Evolutionary conservation across 371 early-diverging fungal genomes (phyloP).

Genomic region (Rhizopus microsporus): DNA sequence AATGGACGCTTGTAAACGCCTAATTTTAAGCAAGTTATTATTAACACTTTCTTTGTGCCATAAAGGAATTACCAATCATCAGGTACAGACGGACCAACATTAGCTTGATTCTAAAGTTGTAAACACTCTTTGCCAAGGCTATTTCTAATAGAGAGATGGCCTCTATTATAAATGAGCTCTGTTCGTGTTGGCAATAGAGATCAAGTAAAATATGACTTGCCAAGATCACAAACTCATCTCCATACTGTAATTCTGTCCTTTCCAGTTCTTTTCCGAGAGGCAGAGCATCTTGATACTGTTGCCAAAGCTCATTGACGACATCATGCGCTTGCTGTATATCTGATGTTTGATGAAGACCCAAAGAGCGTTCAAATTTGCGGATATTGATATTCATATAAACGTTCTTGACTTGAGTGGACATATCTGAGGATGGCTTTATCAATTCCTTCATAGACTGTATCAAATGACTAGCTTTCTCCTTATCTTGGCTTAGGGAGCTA

Average conservation of each 20-base stretch:
- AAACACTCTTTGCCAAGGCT: slow-evolving; percentile 72
- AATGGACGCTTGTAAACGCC: slow-evolving; percentile 70
- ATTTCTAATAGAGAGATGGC: slow-evolving; percentile 74
- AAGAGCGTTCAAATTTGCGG: slow-evolving; percentile 54
- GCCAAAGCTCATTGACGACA: slow-evolving; percentile 54
- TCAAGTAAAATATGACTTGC: slow-evolving; percentile 64
- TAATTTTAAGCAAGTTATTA: slow-evolving; percentile 14
- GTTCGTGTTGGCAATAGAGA: slow-evolving; percentile 42
- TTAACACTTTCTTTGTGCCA: background rate
- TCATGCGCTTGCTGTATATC: slow-evolving; percentile 13
- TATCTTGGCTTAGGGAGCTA: slow-evolving; percentile 27
- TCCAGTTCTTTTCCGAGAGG: slow-evolving; percentile 68
- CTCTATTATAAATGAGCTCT: slow-evolving; percentile 37
- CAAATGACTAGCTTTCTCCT: slow-evolving; percentile 32
- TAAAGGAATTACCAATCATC: slow-evolving; percentile 54
- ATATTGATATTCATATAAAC: slow-evolving; percentile 55
- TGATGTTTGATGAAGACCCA: slow-evolving; percentile 35
- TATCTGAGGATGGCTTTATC: slow-evolving; percentile 28
- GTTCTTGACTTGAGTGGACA: slow-evolving; percentile 37
- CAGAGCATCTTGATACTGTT: slow-evolving; percentile 58
- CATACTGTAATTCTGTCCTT: slow-evolving; percentile 76
- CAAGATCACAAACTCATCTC: slow-evolving; percentile 79
- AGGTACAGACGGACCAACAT: slow-evolving; percentile 79
- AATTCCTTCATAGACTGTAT: slow-evolving; percentile 36
- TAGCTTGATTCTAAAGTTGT: slow-evolving; percentile 83